Conservation (phyloP, 768 basidiomycete species). For the Tylopilus balloui region DNA sequence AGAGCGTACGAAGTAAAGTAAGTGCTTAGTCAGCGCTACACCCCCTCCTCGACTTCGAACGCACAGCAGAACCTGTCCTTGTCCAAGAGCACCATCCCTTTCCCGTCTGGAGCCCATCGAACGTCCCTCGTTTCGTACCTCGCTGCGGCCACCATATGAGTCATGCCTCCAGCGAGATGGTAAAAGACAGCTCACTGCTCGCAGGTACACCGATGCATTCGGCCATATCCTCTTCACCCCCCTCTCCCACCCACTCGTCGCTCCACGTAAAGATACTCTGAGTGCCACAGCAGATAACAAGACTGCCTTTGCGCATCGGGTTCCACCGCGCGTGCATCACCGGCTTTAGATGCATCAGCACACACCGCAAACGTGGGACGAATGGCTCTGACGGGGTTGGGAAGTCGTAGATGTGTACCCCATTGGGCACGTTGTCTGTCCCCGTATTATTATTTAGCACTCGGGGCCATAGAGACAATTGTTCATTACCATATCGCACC, state of each 20-base stretch:
- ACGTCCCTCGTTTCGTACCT: slow-evolving; percentile 69
- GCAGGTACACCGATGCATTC: slow-evolving; percentile 89
- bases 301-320: slow-evolving; percentile 68
- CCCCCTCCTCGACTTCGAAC: slow-evolving; percentile 62
- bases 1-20: neutral
- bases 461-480: neutral
- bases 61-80: slow-evolving; percentile 82
- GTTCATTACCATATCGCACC: slow-evolving; percentile 60
- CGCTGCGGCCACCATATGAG: slow-evolving; percentile 36
- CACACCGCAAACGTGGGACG: slow-evolving; percentile 56
- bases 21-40: slow-evolving; percentile 20
- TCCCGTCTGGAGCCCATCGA: slow-evolving; percentile 84
- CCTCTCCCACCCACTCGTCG: slow-evolving; percentile 70
- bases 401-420: slow-evolving; percentile 69
- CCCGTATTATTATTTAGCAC: slow-evolving; percentile 1
- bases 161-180: neutral
- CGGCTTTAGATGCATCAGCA: slow-evolving; percentile 60
- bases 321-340: slow-evolving; percentile 77
- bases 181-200: slow-evolving; percentile 47
- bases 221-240: slow-evolving; percentile 68
- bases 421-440: slow-evolving; percentile 58
- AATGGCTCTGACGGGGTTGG: slow-evolving; percentile 56
- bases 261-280: slow-evolving; percentile 76
- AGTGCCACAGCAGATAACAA: slow-evolving; percentile 63
- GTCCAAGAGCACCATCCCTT: slow-evolving; percentile 70